These are phyloP conservation scores for Botrytis porri DNA, from an alignment of 2,329 filamentous ascomycete genomes.

Conservation along the genomic window DNA sequence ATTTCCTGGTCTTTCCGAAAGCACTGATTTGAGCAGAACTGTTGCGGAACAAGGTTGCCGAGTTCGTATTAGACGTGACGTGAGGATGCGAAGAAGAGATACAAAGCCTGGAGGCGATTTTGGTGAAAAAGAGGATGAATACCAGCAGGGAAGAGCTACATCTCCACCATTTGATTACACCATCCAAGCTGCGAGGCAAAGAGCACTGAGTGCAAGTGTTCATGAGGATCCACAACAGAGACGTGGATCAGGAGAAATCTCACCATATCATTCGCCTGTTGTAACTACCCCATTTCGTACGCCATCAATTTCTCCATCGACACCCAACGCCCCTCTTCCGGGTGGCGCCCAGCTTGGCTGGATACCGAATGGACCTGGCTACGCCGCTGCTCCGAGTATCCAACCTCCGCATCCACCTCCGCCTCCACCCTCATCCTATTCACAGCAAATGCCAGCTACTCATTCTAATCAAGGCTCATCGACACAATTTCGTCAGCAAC, in stretches of 20 bases:
- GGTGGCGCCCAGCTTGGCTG: constrained; percentile 37
- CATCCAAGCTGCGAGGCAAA: constrained; percentile 24
- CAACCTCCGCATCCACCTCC: constrained; percentile 7
- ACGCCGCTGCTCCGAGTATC: neutral
- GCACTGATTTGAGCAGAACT: constrained; percentile 81
- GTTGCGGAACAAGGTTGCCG: constrained; percentile 96
- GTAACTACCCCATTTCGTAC: constrained; percentile 20
- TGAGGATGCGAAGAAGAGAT: constrained; percentile 83
- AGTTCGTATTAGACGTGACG: constrained; percentile 90
- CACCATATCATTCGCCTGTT: constrained; percentile 6
- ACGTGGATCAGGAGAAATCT: constrained; percentile 46
- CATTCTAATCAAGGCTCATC: constrained; percentile 5
- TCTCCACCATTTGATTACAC: constrained; percentile 4
- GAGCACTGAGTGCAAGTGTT: constrained; percentile 28
- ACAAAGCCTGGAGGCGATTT: constrained; percentile 56
- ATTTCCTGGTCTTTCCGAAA: constrained; percentile 90
- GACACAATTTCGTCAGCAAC: constrained; percentile 13
- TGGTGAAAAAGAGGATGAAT: constrained; percentile 59
- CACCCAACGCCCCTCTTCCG: constrained; percentile 32
- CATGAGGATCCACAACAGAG: constrained; percentile 39
- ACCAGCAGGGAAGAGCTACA: constrained; percentile 41
- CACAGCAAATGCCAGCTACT: neutral
- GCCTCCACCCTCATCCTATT: constrained; percentile 17
- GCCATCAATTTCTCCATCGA: constrained; percentile 9
- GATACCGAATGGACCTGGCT: constrained; percentile 24